A percentile compares a stretch with the other conserved stretches of the same genome.
Evolutionary conservation across 1,284 basidiomycete species (phyloP).

Genomic region (Rugosomyces carneus): DNA sequence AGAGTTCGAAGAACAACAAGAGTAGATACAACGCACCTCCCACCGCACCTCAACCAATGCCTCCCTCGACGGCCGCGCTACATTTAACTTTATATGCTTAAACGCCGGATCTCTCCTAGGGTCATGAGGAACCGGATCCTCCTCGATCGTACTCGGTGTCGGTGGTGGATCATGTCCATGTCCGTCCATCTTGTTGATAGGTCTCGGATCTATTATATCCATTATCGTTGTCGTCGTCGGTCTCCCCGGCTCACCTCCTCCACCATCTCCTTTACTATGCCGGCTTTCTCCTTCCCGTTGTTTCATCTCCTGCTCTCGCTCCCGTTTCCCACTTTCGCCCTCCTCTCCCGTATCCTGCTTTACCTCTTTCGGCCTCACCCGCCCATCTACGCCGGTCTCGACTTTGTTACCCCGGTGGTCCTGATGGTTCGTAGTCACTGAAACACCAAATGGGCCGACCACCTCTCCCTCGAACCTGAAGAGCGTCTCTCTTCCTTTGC

Average conservation of each 20-base stretch:
- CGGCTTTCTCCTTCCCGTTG: background rate
- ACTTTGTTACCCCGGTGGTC: slow-evolving; percentile 23
- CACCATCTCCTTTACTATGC: too few relatives aligned
- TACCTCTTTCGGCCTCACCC: background rate
- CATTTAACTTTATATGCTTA: slow-evolving; percentile 23
- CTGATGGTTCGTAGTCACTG: slow-evolving; percentile 23
- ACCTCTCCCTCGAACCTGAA: slow-evolving; percentile 53
- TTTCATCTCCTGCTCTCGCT: background rate
- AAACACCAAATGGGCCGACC: slow-evolving; percentile 28
- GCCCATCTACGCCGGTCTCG: slow-evolving; percentile 20
- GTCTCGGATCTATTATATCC: background rate
- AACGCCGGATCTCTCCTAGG: slow-evolving; percentile 44
- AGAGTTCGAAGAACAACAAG: slow-evolving; percentile 3
- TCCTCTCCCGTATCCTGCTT: background rate
- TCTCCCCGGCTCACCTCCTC: background rate
- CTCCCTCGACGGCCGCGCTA: slow-evolving; percentile 31
- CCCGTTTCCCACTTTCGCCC: background rate
- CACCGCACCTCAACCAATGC: slow-evolving; percentile 49
- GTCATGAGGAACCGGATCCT: slow-evolving; percentile 42
- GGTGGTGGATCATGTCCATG: background rate
- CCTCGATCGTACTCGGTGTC: slow-evolving; percentile 22
- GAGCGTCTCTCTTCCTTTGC: slow-evolving; percentile 55
- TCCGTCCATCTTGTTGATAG: background rate
- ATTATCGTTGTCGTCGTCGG: background rate
- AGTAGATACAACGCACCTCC: slow-evolving; percentile 45